phyloP scores from a whole-genome alignment of 805 yeast species.

The Starmerella apis region DNA sequence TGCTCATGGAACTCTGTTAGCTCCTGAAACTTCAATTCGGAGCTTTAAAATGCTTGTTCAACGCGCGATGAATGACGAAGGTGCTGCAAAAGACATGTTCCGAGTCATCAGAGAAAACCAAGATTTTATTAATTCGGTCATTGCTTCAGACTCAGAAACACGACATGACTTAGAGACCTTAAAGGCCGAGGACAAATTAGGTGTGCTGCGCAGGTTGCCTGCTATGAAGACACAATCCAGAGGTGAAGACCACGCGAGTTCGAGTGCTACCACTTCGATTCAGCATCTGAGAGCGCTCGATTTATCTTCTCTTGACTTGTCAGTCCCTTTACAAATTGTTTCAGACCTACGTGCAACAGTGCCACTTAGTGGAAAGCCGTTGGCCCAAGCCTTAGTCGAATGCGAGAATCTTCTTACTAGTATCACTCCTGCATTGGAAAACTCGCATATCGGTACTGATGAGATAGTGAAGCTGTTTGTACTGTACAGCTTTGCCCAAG shows the following conservation, averaged over 20 bases:
- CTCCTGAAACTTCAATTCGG: slow-evolving; percentile 2
- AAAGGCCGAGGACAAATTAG: slow-evolving; percentile 10
- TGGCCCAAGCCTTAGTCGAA: background rate
- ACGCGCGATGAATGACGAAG: slow-evolving; percentile 7
- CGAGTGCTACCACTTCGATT: background rate
- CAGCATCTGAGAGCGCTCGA: background rate
- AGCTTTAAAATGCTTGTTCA: slow-evolving; percentile 12
- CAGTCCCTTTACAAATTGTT: slow-evolving; percentile 1
- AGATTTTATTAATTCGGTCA: background rate
- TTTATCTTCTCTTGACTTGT: slow-evolving; percentile 4
- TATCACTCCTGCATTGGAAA: background rate
- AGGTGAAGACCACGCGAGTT: background rate
- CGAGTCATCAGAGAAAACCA: slow-evolving; percentile 8
- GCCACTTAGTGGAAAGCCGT: background rate
- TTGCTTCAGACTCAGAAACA: background rate
- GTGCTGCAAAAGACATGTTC: background rate
- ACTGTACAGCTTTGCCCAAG: background rate
- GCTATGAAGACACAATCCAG: background rate
- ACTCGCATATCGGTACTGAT: background rate
- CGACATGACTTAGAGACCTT: slow-evolving; percentile 9
- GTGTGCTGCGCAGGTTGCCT: background rate
- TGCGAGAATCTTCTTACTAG: background rate
- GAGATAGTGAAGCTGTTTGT: background rate
- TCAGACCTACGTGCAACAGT: slow-evolving; percentile 9
- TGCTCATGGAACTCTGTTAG: slow-evolving; percentile 16